Base-by-base conservation (phyloP, 2,329 filamentous ascomycete genomes). In the Penicillium expansum region DNA sequence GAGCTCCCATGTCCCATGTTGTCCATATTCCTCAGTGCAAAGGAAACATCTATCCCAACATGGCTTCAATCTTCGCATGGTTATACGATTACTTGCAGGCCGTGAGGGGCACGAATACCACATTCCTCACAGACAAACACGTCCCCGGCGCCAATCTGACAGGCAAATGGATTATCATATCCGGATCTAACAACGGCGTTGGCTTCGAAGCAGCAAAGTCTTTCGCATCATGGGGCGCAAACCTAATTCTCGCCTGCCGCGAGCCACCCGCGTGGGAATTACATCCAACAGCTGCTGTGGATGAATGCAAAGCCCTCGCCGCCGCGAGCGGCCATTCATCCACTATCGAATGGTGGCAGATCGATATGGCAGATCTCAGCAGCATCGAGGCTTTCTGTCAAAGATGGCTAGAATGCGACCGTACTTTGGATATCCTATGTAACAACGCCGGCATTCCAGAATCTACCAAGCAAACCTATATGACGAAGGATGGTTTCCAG, bases 191-290 rank as follows among this genome's bases (percentile, higher is more conserved):
- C 18, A 60, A 58, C 38, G 61, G 61, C 4, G 32, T 63, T 24
- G 61, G 61, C 4, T 45, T 60, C 2, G 61, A 63, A 33, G 52
- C 57, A 3, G 57, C 59, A 8, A 62, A 62, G 11, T 55, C 50
- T 2, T 54, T 63, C 14, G 59, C 59, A 5, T 33, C 48, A 51
- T 58, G 55, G 60, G 59, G 61, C n/a, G 57, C 59, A 27, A 62
- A 63, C 13, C n/a, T 63, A 13, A 60, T 63, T 8, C 52, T 63
- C 4, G 59, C 59, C 18, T 63, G 61, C 10, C 59, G 59, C 9
- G 55, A 63, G 20, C 57, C 61, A 20, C 59, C 61, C 14, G 20
- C 47, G 13, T 52, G 58, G 45, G 61, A 63, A 42, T 27, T 24
- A 1, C 57, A 58, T 42, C 61, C 61, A 8, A 39, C 57, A 16